Base-by-base conservation (phyloP, 495 filamentous ascomycete species). In the Filosporella fistucella region DNA sequence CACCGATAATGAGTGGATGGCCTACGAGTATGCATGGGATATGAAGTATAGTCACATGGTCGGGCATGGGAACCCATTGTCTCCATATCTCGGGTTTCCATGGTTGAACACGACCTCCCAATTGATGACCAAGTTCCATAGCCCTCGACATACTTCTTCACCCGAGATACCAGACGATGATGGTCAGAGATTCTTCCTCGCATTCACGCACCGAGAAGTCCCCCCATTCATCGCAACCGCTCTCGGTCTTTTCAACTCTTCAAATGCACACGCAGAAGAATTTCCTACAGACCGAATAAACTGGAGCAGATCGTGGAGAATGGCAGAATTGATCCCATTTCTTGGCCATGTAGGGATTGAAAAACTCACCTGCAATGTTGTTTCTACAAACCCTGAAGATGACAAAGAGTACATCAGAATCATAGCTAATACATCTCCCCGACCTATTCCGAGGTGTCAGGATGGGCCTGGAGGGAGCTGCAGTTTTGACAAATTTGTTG, bases 401-500 rank as follows among this genome's bases (percentile, higher is more conserved):
- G 43, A 51, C 10, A 29, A 24, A 12, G 47, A 51, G 26, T 56
- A 47, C 36, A 54, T 78, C 14, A 63, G 76, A 1, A 63, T 80
- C 18, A 58, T 70, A 29, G 60, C 77, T 18, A 80, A 78, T 45
- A 72, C 73, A 56, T 70, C 73, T 1, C 73, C 77, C 16, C 75
- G 77, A 57, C 71, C 71, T 1, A 49, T 76, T 12, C 64, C 68
- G 0, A 63, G 55, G 2, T 78, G 75, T 53, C 59, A 68, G 41
- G 54, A 53, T 14, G 75, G 73, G 0, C 75, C 71, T 1, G 73
- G 75, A 2, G 61, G 55, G 9, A 74, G 71, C 39, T 76, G 75
- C 55, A 14, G 11, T 2, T 42, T 56, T 32, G 47, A 56, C 21
- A 22, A 47, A 16, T 56, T 56, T 51, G 22, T 13, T 10, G 42